Base-by-base conservation (phyloP, 2,329 filamentous ascomycete genomes). In the Aureobasidium pullulans region DNA sequence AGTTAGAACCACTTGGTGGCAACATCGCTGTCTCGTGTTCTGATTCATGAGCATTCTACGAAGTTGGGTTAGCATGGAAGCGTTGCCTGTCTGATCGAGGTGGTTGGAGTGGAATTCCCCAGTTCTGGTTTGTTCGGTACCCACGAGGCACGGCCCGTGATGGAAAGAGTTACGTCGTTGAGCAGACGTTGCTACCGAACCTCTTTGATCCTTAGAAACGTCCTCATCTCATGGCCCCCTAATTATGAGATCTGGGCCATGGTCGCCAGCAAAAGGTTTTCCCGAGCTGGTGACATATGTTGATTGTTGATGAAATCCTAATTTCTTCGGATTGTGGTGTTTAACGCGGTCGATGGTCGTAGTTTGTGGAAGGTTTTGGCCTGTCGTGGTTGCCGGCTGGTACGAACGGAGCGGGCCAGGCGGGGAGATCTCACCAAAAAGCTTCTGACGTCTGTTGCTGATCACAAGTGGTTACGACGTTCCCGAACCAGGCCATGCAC, bases 121-220 rank as follows among this genome's bases (percentile, higher is more conserved):
- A 32, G 32, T 37, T n/a, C 37, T 37, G 47, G 16, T 34, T 50
- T 50, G 47, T 50, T 50, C 34, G 47, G 47, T 50, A 50, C 47
- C 47, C 19, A 50, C 47, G 32, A 50, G 47, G 47, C 31, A 32
- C 47, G 47, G 47, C n/a, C 47, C 47, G 47, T 8, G 16, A 19
- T 37, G 47, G 32, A 19, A 15, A 37, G 32, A 23, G 19, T 50
- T 10, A n/a, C 19, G 13, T 31, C 32, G 47, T 50, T 34, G 10
- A 19, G 9, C 13, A 48, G 46, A 23, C 32, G 3, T n/a, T 23
- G 34, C 16, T 37, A 28, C 10, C 16, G n/a, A 28, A 37, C 46
- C n/a, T 23, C 46, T 8, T 7, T 19, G 32, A 32, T n/a, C 16
- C 13, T 47, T 8, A 8, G 31, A 32, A 31, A 48, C 9, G 32